phyloP scores from a whole-genome alignment of 305 asterid genomes.

The Fraxinus latifolia region DNA sequence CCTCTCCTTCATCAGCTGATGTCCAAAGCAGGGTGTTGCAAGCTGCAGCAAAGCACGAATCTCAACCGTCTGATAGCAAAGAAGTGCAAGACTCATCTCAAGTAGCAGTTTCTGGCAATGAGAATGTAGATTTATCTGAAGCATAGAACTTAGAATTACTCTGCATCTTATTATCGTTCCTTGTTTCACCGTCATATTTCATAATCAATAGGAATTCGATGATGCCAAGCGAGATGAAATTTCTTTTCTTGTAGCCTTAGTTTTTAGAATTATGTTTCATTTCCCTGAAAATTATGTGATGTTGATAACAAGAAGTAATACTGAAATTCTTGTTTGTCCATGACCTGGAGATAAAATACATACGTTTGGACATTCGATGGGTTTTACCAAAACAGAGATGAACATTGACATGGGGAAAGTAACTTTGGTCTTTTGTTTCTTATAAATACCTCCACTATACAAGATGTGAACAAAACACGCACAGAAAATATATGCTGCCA shows the following conservation, averaged over 20 bases:
- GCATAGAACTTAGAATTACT: slow-evolving; percentile 36
- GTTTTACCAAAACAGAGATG: background rate
- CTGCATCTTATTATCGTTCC: background rate
- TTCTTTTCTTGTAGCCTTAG: background rate
- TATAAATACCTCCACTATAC: background rate
- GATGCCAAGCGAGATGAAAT: background rate
- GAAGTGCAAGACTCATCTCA: slow-evolving; percentile 47
- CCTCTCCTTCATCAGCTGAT: slow-evolving; percentile 78
- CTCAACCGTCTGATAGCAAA: slow-evolving; percentile 61
- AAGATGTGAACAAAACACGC: background rate
- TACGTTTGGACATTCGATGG: background rate
- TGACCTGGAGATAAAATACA: background rate
- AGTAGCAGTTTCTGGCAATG: slow-evolving; percentile 36
- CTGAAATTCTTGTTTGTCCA: background rate
- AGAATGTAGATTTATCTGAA: slow-evolving; percentile 60
- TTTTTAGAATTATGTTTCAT: background rate
- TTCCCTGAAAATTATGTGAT: background rate
- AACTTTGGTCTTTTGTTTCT: background rate
- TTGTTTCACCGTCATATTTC: background rate
- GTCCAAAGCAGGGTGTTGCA: slow-evolving; percentile 85
- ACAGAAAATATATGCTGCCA: background rate
- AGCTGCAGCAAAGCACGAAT: slow-evolving; percentile 94
- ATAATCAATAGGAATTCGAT: background rate
- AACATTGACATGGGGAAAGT: background rate
- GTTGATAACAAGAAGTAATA: background rate